phyloP scores from a whole-genome alignment of 2,329 filamentous ascomycete genomes.

The Trichothecium sympodiale region DNA sequence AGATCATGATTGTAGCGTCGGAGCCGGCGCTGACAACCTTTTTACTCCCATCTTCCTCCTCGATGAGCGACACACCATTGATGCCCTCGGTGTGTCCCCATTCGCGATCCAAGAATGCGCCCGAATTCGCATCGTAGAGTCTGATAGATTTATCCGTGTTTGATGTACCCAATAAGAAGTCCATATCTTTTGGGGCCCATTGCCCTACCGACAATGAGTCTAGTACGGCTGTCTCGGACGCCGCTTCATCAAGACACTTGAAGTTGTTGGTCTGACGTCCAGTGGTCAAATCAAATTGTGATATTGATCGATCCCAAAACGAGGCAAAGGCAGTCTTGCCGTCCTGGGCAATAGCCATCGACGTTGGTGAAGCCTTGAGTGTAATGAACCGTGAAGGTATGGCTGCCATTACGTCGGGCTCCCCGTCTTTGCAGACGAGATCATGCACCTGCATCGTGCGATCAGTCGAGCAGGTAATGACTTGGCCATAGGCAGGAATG shows the following conservation, averaged over 20 bases:
- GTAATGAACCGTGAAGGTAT: slow-evolving; percentile 67
- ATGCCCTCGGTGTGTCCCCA: slow-evolving; percentile 95
- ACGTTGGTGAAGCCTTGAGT: slow-evolving; percentile 76
- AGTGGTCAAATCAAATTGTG: slow-evolving; percentile 50
- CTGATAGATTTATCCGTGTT: slow-evolving; percentile 93
- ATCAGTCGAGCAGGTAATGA: slow-evolving; percentile 83
- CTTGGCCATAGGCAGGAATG: slow-evolving; percentile 60
- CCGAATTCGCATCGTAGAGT: slow-evolving; percentile 71
- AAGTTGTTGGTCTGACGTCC: slow-evolving; percentile 64
- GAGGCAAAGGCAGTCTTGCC: slow-evolving; percentile 48
- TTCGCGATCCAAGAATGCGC: slow-evolving; percentile 71
- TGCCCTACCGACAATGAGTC: slow-evolving; percentile 61
- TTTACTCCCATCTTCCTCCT: slow-evolving; percentile 42
- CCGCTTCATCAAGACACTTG: slow-evolving; percentile 72
- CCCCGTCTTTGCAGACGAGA: slow-evolving; percentile 56
- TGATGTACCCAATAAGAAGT: slow-evolving; percentile 75
- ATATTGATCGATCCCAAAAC: slow-evolving; percentile 48
- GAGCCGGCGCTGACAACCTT: slow-evolving; percentile 64
- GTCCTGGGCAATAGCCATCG: slow-evolving; percentile 62
- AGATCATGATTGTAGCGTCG: slow-evolving; percentile 77
- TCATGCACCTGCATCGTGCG: slow-evolving; percentile 78
- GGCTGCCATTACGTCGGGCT: slow-evolving; percentile 59
- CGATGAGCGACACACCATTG: slow-evolving; percentile 67
- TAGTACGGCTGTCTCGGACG: slow-evolving; percentile 70
- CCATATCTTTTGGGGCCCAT: slow-evolving; percentile 41